Evolutionary conservation across 495 filamentous ascomycete species (phyloP).

Genomic region (Aspergillus coremiiformis): DNA sequence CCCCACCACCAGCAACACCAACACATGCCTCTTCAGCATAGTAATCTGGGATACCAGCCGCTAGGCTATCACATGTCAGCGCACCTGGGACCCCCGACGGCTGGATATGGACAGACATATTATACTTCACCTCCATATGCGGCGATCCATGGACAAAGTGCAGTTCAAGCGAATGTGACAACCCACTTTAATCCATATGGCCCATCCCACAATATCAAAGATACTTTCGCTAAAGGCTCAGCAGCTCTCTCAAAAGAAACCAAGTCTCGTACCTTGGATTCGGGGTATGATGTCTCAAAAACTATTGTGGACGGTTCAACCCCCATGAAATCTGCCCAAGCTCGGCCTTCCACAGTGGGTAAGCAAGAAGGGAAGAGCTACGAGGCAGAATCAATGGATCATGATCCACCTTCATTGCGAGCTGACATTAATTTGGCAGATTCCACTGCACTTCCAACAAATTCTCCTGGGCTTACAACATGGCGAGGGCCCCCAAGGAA

Average conservation of each 20-base stretch:
- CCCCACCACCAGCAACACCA: conserved; percentile 2
- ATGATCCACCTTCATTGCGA: conserved; percentile 3
- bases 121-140: conserved; percentile 22
- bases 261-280: conserved; percentile 10
- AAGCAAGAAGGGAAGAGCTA: conserved; percentile 8
- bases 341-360: conserved; percentile 20
- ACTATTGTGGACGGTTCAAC: conserved; percentile 42
- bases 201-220: conserved; percentile 2
- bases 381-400: background rate
- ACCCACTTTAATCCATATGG: conserved; percentile 6
- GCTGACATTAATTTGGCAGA: conserved; percentile 7
- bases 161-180: conserved; percentile 5
- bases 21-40: conserved; percentile 19
- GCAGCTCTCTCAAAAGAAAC: conserved; percentile 13
- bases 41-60: conserved; percentile 24
- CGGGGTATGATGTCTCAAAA: conserved; percentile 33
- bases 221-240: background rate
- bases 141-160: conserved; percentile 14
- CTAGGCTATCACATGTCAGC: conserved; percentile 15
- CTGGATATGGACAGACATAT: conserved; percentile 23
- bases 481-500: conserved; percentile 88
- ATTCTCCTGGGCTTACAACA: conserved; percentile 32
- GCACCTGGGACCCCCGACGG: conserved; percentile 11
- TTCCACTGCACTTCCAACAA: conserved; percentile 13
- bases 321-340: conserved; percentile 18